Evolutionary conservation across 2,329 filamentous ascomycete genomes (phyloP).

Genomic region (Delphinella strobiligena): DNA sequence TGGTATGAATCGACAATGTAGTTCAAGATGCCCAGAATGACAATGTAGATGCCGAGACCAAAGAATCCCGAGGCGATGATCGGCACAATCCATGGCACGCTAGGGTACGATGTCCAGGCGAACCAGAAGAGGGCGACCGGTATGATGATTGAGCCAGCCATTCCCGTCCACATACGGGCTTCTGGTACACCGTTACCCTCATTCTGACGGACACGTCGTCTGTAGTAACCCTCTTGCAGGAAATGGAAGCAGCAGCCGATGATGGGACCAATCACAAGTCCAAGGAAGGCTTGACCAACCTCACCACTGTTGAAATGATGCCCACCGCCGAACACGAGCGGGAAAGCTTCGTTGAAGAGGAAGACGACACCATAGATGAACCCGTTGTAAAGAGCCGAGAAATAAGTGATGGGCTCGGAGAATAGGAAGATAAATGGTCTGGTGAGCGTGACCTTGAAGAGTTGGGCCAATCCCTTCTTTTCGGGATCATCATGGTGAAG

Average conservation of each 20-base stretch:
- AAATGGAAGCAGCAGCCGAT: slow-evolving; percentile 27
- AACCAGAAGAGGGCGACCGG: slow-evolving; percentile 35
- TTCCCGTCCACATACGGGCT: slow-evolving; percentile 25
- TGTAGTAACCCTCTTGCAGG: slow-evolving; percentile 45
- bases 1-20: slow-evolving; percentile 32
- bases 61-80: slow-evolving; percentile 24
- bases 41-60: slow-evolving; percentile 27
- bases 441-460: slow-evolving; percentile 35
- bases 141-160: slow-evolving; percentile 28
- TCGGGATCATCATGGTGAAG: no score
- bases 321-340: slow-evolving; percentile 29
- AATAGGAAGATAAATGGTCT: slow-evolving; percentile 31
- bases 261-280: slow-evolving; percentile 28
- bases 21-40: slow-evolving; percentile 36
- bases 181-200: slow-evolving; percentile 29
- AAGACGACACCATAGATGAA: slow-evolving; percentile 31
- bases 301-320: slow-evolving; percentile 28
- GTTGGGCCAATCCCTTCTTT: slow-evolving; percentile 47
- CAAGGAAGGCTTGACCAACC: slow-evolving; percentile 27
- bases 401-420: slow-evolving; percentile 27
- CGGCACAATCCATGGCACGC: slow-evolving; percentile 29
- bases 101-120: slow-evolving; percentile 24
- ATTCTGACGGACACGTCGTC: slow-evolving; percentile 58
- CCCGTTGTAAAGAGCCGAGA: slow-evolving; percentile 33
- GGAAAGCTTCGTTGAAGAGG: slow-evolving; percentile 34